These are phyloP conservation scores for Paspalum notatum DNA, from an alignment of 176 grass and related monocot species.

Conservation along the genomic window DNA sequence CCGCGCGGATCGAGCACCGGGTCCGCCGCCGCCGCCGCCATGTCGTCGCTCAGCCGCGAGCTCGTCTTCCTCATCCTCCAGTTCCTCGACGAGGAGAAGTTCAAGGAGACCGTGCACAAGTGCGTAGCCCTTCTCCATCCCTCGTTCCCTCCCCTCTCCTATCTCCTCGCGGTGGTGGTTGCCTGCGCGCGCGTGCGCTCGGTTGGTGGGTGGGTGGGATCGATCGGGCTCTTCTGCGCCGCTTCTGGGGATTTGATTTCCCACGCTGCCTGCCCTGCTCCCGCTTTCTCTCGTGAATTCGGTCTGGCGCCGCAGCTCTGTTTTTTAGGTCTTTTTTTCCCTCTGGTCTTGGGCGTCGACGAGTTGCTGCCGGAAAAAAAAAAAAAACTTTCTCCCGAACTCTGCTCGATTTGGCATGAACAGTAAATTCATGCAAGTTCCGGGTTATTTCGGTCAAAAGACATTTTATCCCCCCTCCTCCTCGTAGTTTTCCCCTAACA, in stretches of 20 bases:
- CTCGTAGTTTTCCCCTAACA: not conserved
- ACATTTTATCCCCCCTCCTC: not conserved
- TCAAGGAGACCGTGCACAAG: slow-evolving; percentile 97
- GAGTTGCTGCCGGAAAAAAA: not conserved
- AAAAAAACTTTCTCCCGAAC: not conserved
- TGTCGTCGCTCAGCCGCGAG: slow-evolving; percentile 96
- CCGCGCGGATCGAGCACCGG: slow-evolving; percentile 47
- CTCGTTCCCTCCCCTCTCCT: not conserved
- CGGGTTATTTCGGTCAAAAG: slow-evolving; percentile 12
- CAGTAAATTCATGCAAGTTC: slow-evolving; percentile 10
- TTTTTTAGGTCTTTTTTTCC: not conserved
- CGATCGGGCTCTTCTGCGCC: not conserved
- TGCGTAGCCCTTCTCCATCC: slow-evolving; percentile 25
- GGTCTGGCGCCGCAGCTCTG: not conserved
- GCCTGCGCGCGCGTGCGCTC: slow-evolving; percentile 28
- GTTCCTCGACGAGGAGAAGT: slow-evolving; percentile 99
- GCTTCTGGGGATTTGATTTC: slow-evolving; percentile 44
- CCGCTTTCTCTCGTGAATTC: slow-evolving; percentile 30
- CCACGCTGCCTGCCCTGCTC: not conserved
- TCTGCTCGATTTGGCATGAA: slow-evolving; percentile 34
- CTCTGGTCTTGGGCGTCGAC: slow-evolving; percentile 25
- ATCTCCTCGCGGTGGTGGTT: not conserved
- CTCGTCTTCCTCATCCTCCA: slow-evolving; percentile 99
- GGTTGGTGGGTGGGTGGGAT: slow-evolving; percentile 39
- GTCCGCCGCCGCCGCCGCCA: slow-evolving; percentile 36